Evolutionary conservation across 352 stramenopile species (phyloP).

Genomic region (Phytophthora rubi): DNA sequence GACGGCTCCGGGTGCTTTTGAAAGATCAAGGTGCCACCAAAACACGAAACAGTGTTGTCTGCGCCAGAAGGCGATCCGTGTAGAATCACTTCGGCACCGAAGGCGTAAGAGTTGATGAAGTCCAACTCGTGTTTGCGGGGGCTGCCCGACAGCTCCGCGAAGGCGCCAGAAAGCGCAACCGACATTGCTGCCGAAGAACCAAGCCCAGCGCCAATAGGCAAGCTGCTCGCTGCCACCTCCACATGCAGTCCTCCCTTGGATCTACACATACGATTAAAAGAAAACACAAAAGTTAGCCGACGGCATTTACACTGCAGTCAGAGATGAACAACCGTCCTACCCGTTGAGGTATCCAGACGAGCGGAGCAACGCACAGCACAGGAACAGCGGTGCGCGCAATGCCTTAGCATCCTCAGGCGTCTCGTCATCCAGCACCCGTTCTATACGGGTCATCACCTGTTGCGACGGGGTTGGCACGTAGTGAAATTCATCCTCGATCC

Average conservation of each 20-base stretch:
- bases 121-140: slow-evolving; percentile 39
- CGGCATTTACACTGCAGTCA: background rate
- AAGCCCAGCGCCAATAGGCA: slow-evolving; percentile 90
- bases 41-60: slow-evolving; percentile 92
- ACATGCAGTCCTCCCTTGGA: slow-evolving; percentile 47
- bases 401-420: slow-evolving; percentile 49
- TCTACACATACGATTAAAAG: slow-evolving; percentile 5
- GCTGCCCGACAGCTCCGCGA: slow-evolving; percentile 47
- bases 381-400: slow-evolving; percentile 61
- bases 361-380: slow-evolving; percentile 64
- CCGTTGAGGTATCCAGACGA: slow-evolving; percentile 39
- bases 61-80: slow-evolving; percentile 92
- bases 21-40: slow-evolving; percentile 88
- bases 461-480: slow-evolving; percentile 59
- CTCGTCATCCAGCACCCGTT: slow-evolving; percentile 53
- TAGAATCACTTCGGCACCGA: slow-evolving; percentile 87
- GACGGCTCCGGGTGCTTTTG: slow-evolving; percentile 54
- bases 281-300: slow-evolving; percentile 7
- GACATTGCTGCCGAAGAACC: slow-evolving; percentile 92
- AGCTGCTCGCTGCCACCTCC: slow-evolving; percentile 50
- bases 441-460: slow-evolving; percentile 54
- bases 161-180: slow-evolving; percentile 79
- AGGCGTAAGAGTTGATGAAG: slow-evolving; percentile 88
- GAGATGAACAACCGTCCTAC: slow-evolving; percentile 11
- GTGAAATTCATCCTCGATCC: slow-evolving; percentile 43